phyloP scores from a whole-genome alignment of 2,329 filamentous ascomycete species.

The Albophoma yamanashiensis region DNA sequence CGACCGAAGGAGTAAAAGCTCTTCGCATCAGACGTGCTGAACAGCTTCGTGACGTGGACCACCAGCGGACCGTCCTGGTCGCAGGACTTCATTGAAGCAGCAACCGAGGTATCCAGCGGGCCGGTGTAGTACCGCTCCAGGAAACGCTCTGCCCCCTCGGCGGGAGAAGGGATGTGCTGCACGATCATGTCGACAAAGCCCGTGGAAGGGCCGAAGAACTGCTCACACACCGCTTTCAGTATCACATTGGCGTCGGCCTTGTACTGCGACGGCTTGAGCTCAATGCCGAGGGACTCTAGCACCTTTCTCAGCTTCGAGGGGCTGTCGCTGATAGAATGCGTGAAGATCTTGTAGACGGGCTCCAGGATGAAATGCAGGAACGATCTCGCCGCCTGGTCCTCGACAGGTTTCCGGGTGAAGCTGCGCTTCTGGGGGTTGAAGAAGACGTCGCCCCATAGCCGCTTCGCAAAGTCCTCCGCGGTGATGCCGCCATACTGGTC shows the following conservation, averaged over 20 bases:
- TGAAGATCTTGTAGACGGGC: slow-evolving; percentile 95
- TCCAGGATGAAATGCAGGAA: slow-evolving; percentile 95
- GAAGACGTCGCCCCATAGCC: slow-evolving; percentile 94
- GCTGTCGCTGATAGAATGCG: slow-evolving; percentile 85
- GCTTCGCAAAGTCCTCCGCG: slow-evolving; percentile 67
- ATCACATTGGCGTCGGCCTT: slow-evolving; percentile 83
- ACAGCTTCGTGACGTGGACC: slow-evolving; percentile 88
- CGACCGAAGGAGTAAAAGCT: slow-evolving; percentile 83
- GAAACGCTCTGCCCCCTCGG: slow-evolving; percentile 64
- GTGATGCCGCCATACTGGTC: slow-evolving; percentile 79
- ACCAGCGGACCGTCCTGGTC: slow-evolving; percentile 84
- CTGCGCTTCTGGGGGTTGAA: slow-evolving; percentile 85
- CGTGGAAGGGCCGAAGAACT: slow-evolving; percentile 84
- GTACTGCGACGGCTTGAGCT: slow-evolving; percentile 84
- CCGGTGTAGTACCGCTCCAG: slow-evolving; percentile 88
- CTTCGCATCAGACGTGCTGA: slow-evolving; percentile 83
- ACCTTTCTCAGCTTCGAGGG: slow-evolving; percentile 75
- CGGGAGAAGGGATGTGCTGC: slow-evolving; percentile 78
- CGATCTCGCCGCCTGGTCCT: slow-evolving; percentile 69
- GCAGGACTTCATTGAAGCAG: slow-evolving; percentile 68
- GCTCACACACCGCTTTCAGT: slow-evolving; percentile 79
- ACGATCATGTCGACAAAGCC: slow-evolving; percentile 96
- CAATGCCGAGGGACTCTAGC: slow-evolving; percentile 68
- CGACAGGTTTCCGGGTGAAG: slow-evolving; percentile 79
- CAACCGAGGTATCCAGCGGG: slow-evolving; percentile 71